Evolutionary conservation across 139 green algal genomes (phyloP).

Genomic region (Chlamydomonas asymmetrica): DNA sequence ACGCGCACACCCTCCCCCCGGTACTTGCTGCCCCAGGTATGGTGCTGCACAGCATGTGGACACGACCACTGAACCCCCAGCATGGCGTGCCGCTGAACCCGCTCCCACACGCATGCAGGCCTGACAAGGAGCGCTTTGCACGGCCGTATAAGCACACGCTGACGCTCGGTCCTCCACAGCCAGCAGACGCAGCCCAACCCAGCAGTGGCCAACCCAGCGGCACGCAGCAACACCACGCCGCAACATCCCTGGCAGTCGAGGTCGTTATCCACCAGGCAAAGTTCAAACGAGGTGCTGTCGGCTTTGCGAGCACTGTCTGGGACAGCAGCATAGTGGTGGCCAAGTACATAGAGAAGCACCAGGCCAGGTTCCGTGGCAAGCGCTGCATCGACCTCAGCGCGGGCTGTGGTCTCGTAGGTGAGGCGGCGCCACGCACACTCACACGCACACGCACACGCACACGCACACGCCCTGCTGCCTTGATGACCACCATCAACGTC

Average conservation of each 20-base stretch:
- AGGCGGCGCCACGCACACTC: constrained; percentile 2
- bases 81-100: no score
- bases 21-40: no score
- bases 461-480: background rate
- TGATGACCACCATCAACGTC: background rate
- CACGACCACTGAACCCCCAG: no score
- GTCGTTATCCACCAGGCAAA: background rate
- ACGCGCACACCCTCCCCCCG: no score
- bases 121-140: constrained; percentile 61
- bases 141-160: constrained; percentile 61
- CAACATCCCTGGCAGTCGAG: constrained; percentile 35
- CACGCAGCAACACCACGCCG: background rate
- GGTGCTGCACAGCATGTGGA: no score
- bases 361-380: constrained; percentile 3
- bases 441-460: background rate
- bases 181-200: background rate
- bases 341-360: constrained; percentile 53
- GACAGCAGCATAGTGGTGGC: constrained; percentile 69
- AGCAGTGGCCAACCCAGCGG: background rate
- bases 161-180: background rate
- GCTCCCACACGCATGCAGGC: constrained; percentile 1
- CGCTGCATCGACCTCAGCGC: constrained; percentile 63
- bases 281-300: constrained; percentile 27
- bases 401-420: constrained; percentile 68
- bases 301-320: constrained; percentile 78